Evolutionary conservation across 306 rosid species (phyloP), one percentile per base, ranked within the genome.

Genomic region (Inga oerstediana): DNA sequence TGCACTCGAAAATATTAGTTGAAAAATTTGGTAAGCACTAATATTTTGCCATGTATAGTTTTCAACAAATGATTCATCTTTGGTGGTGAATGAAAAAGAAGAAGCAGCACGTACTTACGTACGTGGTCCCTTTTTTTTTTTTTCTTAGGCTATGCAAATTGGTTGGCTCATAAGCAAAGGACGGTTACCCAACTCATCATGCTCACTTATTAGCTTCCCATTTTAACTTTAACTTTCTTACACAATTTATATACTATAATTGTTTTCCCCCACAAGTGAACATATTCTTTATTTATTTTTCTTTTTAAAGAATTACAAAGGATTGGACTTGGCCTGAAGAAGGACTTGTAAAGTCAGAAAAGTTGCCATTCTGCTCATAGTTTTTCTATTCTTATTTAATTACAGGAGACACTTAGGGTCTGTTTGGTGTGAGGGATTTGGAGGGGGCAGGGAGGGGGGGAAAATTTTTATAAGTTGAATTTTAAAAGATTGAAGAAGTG

Each of bases 81-180:
- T 30, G 39, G 17, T 65, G 39, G 70, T 32, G 71, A 62, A 62
- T 4, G 30, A 62, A 27, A 24, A n/a, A 7, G 8, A 24, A 22
- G 68, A 10, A 11, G 17, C 10, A 9, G 8, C 34, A 65, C 19
- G 8, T 10, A 69, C 30, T 8, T 10, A 69, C 30, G 41, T 37
- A 5, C 41, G 20, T 78, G 88, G 84, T 81, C 83, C 88, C 83
- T 68, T 66, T 4, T 3, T 37, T 27, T 27, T 27, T 27, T 27
- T 27, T 32, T 2, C 22, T 35, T 3, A 41, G 74, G 77, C 43
- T 62, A 86, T 61, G 85, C 85, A 83, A 84, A 76, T 87, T 92
- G 84, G 68, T 69, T 85, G 94, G 89, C 52, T 84, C 76, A 72
- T 71, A 86, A 67, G 34, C 62, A 69, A 83, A 73, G 84, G 92